phyloP scores from a whole-genome alignment of 177 flowering plant species.

The Vitis hybrid region DNA sequence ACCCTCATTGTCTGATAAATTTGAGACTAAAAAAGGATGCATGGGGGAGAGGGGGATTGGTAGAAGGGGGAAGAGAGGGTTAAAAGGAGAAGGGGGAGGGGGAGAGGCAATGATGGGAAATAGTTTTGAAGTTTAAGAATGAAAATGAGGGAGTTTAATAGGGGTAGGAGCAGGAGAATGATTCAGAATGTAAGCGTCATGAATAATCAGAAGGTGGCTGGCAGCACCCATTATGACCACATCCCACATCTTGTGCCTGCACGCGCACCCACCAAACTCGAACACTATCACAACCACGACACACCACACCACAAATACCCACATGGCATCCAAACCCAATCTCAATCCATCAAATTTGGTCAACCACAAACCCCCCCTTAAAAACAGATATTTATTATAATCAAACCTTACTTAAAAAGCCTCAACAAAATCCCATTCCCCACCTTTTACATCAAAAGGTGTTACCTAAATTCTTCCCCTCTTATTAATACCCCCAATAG shows the following conservation, averaged over 20 bases:
- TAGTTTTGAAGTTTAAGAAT: slow-evolving; percentile 25
- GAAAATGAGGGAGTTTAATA: slow-evolving; percentile 15
- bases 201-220: slow-evolving; percentile 36
- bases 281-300: slow-evolving; percentile 1
- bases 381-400: slow-evolving; percentile 1
- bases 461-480: slow-evolving; percentile 13
- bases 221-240: slow-evolving; percentile 40
- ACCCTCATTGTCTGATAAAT: too few species aligned
- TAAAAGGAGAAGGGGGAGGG: background rate
- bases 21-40: background rate
- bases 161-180: slow-evolving; percentile 12
- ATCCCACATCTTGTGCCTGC: slow-evolving; percentile 32
- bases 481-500: background rate
- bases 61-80: background rate
- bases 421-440: slow-evolving; percentile 25
- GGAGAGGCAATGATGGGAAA: slow-evolving; percentile 22
- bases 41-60: background rate
- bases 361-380: slow-evolving; percentile 20
- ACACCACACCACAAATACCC: background rate
- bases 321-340: background rate
- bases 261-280: slow-evolving; percentile 50
- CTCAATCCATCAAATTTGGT: slow-evolving; percentile 11
- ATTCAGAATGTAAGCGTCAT: slow-evolving; percentile 30
- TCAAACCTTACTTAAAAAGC: slow-evolving; percentile 44
- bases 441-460: slow-evolving; percentile 46